A percentile compares a stretch with the other conserved stretches of the same genome.
These are phyloP conservation scores for Spiraea crenata DNA, from an alignment of 331 rosid species.

Conservation along the genomic window DNA sequence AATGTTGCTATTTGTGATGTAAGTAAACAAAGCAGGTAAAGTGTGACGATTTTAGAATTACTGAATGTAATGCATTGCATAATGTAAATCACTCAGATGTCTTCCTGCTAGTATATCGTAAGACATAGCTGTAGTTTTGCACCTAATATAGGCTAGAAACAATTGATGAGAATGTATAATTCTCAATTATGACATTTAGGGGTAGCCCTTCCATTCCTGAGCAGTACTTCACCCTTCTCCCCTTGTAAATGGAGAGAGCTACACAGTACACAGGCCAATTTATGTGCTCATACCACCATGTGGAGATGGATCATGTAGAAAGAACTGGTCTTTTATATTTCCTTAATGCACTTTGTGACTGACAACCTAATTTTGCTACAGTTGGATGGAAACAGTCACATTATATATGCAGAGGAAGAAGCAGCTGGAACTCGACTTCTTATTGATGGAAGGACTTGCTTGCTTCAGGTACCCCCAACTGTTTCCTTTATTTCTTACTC, in stretches of 20 bases:
- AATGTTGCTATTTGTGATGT: background rate
- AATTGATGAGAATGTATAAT: no score
- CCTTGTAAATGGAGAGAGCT: no score
- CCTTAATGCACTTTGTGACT: conserved; percentile 16
- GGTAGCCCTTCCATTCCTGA: no score
- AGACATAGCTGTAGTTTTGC: background rate
- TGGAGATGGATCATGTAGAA: no score
- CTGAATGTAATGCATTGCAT: background rate
- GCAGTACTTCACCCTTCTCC: no score
- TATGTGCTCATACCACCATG: no score
- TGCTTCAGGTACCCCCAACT: conserved; percentile 79
- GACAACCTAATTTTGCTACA: conserved; percentile 36
- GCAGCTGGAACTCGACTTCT: conserved; percentile 99
- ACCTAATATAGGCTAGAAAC: no score
- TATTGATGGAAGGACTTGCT: conserved; percentile 99
- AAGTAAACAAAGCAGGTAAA: background rate
- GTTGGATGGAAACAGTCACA: conserved; percentile 99
- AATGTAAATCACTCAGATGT: background rate
- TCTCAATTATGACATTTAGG: no score
- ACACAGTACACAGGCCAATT: no score
- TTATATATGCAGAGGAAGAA: conserved; percentile 98
- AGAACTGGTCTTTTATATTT: no score
- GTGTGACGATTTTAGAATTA: no score
- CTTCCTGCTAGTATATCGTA: conserved; percentile 1
- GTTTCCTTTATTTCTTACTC: conserved; percentile 16